A percentile compares a stretch with the other conserved stretches of the same genome.
phyloP scores from a whole-genome alignment of 2,329 filamentous ascomycete genomes.

The Nigrograna mackinnonii region DNA sequence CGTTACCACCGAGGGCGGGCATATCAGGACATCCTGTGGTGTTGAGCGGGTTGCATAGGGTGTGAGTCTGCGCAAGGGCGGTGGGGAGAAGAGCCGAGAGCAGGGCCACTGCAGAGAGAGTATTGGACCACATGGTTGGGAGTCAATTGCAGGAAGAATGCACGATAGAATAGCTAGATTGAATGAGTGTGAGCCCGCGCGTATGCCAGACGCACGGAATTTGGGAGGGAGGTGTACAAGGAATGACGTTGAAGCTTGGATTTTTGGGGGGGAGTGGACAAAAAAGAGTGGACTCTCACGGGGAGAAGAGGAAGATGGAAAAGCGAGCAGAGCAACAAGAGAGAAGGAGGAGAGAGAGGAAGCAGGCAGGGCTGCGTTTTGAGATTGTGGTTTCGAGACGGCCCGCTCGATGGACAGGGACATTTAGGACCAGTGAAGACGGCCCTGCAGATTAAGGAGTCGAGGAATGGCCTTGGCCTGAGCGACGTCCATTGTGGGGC shows the following conservation, averaged over 20 bases:
- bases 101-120: constrained; percentile 41
- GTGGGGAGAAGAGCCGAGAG: constrained; percentile 45
- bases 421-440: background rate
- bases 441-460: constrained; percentile 27
- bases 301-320: constrained; percentile 18
- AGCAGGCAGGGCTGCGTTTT: constrained; percentile 18
- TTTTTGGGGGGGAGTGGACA: constrained; percentile 1
- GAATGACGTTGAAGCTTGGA: constrained; percentile 2
- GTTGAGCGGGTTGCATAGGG: constrained; percentile 77
- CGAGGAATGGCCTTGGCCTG: too few species aligned
- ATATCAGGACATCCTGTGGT: constrained; percentile 68
- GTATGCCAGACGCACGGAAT: constrained; percentile 41
- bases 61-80: constrained; percentile 72
- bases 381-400: constrained; percentile 23
- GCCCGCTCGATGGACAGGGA: constrained; percentile 1
- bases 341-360: constrained; percentile 7
- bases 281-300: constrained; percentile 33
- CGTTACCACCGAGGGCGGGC: constrained; percentile 68
- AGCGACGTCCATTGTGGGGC: constrained; percentile 13
- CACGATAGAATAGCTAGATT: constrained; percentile 17
- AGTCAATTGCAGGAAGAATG: constrained; percentile 6
- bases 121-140: constrained; percentile 32
- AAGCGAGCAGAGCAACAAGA: constrained; percentile 5
- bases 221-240: constrained; percentile 12
- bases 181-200: constrained; percentile 36